Evolutionary conservation across 108 stramenopile species (phyloP), one percentile per base, ranked within the genome.

Genomic region (Cyclotella sp.): DNA sequence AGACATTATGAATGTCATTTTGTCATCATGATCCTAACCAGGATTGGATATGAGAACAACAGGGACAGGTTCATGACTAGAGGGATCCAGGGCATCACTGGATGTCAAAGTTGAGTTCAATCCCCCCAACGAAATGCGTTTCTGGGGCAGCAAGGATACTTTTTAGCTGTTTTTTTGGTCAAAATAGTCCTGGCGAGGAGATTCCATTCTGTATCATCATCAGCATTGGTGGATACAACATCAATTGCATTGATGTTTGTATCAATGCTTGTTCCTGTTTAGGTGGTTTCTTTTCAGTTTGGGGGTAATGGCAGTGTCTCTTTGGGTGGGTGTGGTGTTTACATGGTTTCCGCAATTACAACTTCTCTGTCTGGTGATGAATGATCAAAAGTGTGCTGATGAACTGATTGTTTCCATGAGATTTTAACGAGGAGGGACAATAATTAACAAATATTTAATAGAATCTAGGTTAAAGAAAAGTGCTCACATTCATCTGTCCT

Each of bases 1-100:
- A 9, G 78, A 68, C 79, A 84, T 79, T 42, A 84, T 81, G 55
- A 84, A 76, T 64, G 77, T 76, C 84, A 84, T 84, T 77, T 84
- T 79, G 27, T 84, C 84, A 29, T 84, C 84, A 14, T 81, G 43
- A 61, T 84, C 84, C 67, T 84, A 79, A 11, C 84, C 84, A 15
- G 79, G 79, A 46, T 84, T 79, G 26, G 79, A 75, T 12, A 84
- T 72, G 19, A 84, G 30, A 29, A 84, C 64, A n/a, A 84, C 71
- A 0, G 81, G 81, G 11, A 82, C 65, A 11, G 81, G 70, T 53
- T 63, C 54, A 39, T 52, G 39, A 27, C 34, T 52, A 34, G 24
- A 15, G 12, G 21, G 10, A 26, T 51, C 28, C 1, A 3, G 43
- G 2, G 30, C 67, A 18, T 52, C 8, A 30, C 21, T 22, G 8